These are phyloP conservation scores for Eimeria necatrix DNA, from an alignment of 169 alveolate species.

Conservation along the genomic window DNA sequence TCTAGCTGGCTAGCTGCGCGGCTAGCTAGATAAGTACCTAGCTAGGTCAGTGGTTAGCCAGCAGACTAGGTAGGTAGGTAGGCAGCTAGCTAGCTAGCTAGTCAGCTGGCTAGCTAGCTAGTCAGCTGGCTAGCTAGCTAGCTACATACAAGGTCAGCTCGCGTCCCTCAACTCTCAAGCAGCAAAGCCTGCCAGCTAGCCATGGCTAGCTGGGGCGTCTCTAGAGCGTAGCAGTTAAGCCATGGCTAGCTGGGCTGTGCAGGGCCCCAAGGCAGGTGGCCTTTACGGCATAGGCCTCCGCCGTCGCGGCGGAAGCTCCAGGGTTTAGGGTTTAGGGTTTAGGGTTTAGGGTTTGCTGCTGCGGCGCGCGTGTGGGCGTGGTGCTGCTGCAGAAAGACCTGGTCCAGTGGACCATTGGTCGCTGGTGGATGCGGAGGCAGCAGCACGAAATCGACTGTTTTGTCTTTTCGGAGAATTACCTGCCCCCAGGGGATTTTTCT, in stretches of 20 bases:
- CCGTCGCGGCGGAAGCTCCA: no score
- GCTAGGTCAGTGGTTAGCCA: background rate
- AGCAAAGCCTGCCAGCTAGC: no score
- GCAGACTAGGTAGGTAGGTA: background rate
- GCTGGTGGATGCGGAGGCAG: slow-evolving; percentile 41
- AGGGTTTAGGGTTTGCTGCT: background rate
- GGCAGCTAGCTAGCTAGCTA: background rate
- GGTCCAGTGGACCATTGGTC: slow-evolving; percentile 55
- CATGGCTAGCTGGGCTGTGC: no score
- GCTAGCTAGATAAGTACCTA: background rate
- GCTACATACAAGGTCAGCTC: no score
- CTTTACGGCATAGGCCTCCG: no score
- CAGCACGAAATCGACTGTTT: slow-evolving; percentile 6
- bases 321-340: no score
- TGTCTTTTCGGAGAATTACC: slow-evolving; percentile 13
- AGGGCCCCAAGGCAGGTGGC: no score
- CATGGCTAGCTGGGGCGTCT: no score
- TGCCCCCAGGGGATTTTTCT: background rate
- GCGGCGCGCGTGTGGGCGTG: background rate
- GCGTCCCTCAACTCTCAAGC: no score
- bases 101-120: no score
- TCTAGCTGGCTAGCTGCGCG: background rate
- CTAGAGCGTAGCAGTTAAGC: no score
- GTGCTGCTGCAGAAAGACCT: slow-evolving; percentile 21
- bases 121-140: no score